Percentiles rank a stretch among this genome's conserved stretches.
Evolutionary conservation across 495 filamentous ascomycete genomes (phyloP).

Genomic region (Lophiostoma macrostomum): DNA sequence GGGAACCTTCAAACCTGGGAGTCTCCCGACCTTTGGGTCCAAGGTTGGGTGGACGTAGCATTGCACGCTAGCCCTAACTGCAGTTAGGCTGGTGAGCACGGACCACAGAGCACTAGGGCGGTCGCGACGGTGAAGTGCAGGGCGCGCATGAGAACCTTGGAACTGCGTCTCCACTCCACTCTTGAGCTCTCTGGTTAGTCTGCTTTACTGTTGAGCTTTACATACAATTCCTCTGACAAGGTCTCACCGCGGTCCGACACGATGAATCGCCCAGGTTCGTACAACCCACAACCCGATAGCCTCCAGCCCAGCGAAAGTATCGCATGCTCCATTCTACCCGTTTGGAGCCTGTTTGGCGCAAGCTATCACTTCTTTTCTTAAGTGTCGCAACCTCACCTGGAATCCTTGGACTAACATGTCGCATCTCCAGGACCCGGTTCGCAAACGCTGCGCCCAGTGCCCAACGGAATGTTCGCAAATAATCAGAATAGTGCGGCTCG

Average conservation of each 20-base stretch:
- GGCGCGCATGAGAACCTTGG: too few relatives aligned
- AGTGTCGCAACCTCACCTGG: too few relatives aligned
- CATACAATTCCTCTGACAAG: neutral
- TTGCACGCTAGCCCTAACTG: too few relatives aligned
- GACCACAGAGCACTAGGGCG: too few relatives aligned
- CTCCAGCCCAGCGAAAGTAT: neutral
- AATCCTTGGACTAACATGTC: constrained; percentile 5
- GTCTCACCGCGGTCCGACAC: constrained; percentile 6
- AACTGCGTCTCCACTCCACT: neutral
- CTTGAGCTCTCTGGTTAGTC: too few relatives aligned
- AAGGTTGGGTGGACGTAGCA: too few relatives aligned
- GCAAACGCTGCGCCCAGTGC: constrained; percentile 29
- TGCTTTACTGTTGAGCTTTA: neutral
- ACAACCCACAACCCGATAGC: constrained; percentile 12
- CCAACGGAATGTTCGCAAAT: constrained; percentile 33
- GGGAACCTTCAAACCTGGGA: too few relatives aligned
- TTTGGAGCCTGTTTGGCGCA: neutral
- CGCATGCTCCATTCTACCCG: constrained; percentile 5
- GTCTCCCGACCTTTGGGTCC: too few relatives aligned
- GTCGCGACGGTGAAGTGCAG: too few relatives aligned
- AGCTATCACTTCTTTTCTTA: too few relatives aligned
- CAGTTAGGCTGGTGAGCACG: too few relatives aligned
- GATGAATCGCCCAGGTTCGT: constrained; percentile 34
- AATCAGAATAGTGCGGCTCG: constrained; percentile 28
- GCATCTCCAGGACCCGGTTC: constrained; percentile 18